Evolutionary conservation across 306 rosid species (phyloP), one percentile per base, ranked within the genome.

Genomic region (Quercus robur): DNA sequence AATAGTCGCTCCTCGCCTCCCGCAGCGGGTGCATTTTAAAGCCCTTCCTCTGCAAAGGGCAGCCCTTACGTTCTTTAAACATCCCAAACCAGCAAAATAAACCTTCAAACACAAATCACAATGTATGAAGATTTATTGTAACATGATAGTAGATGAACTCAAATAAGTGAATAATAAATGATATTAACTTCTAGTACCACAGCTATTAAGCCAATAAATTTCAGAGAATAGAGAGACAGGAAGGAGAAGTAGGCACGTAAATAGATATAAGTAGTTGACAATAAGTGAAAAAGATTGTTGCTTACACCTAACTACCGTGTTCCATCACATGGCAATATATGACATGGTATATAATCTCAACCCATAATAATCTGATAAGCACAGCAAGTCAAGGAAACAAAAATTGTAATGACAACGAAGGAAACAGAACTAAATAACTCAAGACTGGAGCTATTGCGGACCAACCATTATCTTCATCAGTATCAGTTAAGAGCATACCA

Each of bases 11-110:
- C 99, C 99, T 77, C 94, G 93, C 85, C 99, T 84, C 81, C 97
- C 97, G 64, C 99, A 95, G 30, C 97, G 94, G 55, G 97, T 91
- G 89, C 99, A 95, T 85, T 95, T 95, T 85, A 95, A 86, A 71
- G 94, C 98, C 75, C 94, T 91, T 84, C 99, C 99, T 86, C 99
- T 90, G 81, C 87, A 90, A 81, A 95, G 98, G 28, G 98, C 99
- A 76, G 98, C 99, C 84, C 98, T 90, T 78, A 93, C 92, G 86
- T 93, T 95, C 85, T 91, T 95, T 81, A 95, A 91, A 87, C 99
- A 89, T 63, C 99, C 99, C 92, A 95, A 85, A 81, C 97, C 95
- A 83, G 99, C 97, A 90, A 95, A 95, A 86, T 95, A 95, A 77
- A 95, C 99, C 99, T 95, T 94, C 83, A 91, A 88, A 79, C 77